Percentiles rank a stretch among this genome's conserved stretches.
Evolutionary conservation across 257 asterid species (phyloP).

Genomic region (Sherardia arvensis): DNA sequence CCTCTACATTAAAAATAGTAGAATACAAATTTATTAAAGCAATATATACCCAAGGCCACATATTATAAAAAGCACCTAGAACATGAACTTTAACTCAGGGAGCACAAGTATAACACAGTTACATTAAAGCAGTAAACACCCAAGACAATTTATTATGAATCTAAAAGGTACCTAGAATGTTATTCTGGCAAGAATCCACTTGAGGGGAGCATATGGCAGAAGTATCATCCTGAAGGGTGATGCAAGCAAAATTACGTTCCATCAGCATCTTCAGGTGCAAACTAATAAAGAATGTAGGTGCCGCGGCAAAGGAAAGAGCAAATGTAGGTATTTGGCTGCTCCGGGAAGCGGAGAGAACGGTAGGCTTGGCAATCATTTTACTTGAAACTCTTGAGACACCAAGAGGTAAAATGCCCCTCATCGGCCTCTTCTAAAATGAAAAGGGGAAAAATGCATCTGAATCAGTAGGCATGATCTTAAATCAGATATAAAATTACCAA

Average conservation of each 20-base stretch:
- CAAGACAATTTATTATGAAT: conserved; percentile 17
- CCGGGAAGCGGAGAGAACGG: conserved; percentile 30
- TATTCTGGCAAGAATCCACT: conserved; percentile 22
- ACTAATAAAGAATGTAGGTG: conserved; percentile 37
- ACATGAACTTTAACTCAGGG: too few relatives aligned
- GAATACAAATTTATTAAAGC: conserved; percentile 17
- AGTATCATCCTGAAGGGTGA: conserved; percentile 22
- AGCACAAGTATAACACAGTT: conserved; percentile 15
- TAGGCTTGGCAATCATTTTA: conserved; percentile 24
- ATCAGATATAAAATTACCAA: conserved; percentile 6
- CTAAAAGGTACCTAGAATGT: conserved; percentile 17
- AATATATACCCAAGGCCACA: conserved; percentile 16
- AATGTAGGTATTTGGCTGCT: conserved; percentile 31
- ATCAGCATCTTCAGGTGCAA: conserved; percentile 36
- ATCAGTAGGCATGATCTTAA: conserved; percentile 12
- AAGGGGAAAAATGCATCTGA: conserved; percentile 17
- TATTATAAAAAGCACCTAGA: too few relatives aligned
- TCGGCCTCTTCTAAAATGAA: conserved; percentile 34
- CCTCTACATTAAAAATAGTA: conserved; percentile 17
- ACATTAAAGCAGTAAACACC: conserved; percentile 16
- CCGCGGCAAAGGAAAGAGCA: conserved; percentile 41
- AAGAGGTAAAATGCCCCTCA: conserved; percentile 35
- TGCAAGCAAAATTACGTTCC: conserved; percentile 29
- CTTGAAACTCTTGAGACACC: conserved; percentile 39
- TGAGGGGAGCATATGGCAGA: conserved; percentile 22